Base-by-base conservation (phyloP, 192 early-diverging fungal species). In the Mortierella alpina region DNA sequence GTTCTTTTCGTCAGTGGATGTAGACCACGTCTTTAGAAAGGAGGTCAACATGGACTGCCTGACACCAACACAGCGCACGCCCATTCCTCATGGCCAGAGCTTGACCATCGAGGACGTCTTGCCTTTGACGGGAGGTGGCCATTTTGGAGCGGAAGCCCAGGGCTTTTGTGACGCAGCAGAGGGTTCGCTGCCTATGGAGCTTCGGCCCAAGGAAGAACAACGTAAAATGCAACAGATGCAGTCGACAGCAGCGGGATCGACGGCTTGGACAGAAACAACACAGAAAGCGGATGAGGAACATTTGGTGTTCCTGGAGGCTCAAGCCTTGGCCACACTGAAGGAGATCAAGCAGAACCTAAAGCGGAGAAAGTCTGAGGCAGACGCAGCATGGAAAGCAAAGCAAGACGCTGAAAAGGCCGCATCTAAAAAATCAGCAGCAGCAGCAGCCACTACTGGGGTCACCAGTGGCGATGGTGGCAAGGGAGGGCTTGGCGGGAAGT, bases 1-100 rank as follows among this genome's bases (percentile, higher is more conserved):
- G 0, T 99, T 99, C 82, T 99, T 99, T 75, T 98, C 97, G 2
- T 86, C 91, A 12, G 92, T 99, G 22, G 97, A 99, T 82, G 84
- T 99, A 53, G 98, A 99, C 76, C 91, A 91, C 67, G 92, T 92
- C 9, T 80, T 99, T 64, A 90, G 97, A 39, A 99, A 99, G 72
- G 98, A 98, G 67, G 93, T 94, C 15, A 87, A 92, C 58, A 91
- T 94, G 91, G 75, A 83, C 40, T 98, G 97, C 68, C 59, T 95
- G 18, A 99, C 97, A 42, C 94, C 96, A 4, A 94, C 95, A 13
- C 92, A 97, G 62, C 56, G 73, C 8, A 67, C 56, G 4, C 79
- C 83, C 1, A 91, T 94, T 57, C 73, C 86, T 15, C 82, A 88
- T 7, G 93, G 93, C 22, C 39, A 65, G 14, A 84, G 77, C 42